Conservation (phyloP, 1,284 basidiomycete species). For the Moesziomyces sp. region DNA sequence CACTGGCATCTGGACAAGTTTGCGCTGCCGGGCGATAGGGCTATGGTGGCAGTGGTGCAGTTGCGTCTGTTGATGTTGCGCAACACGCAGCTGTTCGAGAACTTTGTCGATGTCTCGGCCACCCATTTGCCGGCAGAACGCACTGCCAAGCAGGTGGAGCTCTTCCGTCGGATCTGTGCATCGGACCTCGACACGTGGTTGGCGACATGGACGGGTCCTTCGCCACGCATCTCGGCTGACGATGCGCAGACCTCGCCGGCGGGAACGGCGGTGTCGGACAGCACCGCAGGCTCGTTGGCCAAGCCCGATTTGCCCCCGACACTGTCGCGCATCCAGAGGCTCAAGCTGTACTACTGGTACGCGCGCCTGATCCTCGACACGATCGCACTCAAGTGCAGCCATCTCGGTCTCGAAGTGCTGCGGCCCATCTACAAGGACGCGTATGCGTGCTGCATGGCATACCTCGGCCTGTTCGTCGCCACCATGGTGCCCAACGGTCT, state of each 20-base stretch:
- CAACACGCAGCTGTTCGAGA: slow-evolving; percentile 50
- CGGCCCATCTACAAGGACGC: slow-evolving; percentile 52
- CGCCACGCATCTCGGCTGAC: slow-evolving; percentile 11
- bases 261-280: background rate
- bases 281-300: background rate
- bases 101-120: slow-evolving; percentile 26
- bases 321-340: slow-evolving; percentile 19
- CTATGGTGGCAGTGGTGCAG: slow-evolving; percentile 52
- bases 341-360: slow-evolving; percentile 53
- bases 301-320: slow-evolving; percentile 23
- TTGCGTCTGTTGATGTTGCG: slow-evolving; percentile 38
- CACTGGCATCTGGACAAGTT: slow-evolving; percentile 50
- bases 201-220: slow-evolving; percentile 40
- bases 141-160: slow-evolving; percentile 42
- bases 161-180: slow-evolving; percentile 40
- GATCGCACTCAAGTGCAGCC: slow-evolving; percentile 42
- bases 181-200: slow-evolving; percentile 48
- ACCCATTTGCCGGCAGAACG: slow-evolving; percentile 12
- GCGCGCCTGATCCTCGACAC: slow-evolving; percentile 45
- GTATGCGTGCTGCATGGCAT: slow-evolving; percentile 48
- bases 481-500: slow-evolving; percentile 45
- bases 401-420: slow-evolving; percentile 28
- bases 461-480: slow-evolving; percentile 52
- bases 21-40: slow-evolving; percentile 43
- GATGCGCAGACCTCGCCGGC: background rate